Conservation (phyloP, 2,329 filamentous ascomycete genomes). For the Metarhizium album region DNA sequence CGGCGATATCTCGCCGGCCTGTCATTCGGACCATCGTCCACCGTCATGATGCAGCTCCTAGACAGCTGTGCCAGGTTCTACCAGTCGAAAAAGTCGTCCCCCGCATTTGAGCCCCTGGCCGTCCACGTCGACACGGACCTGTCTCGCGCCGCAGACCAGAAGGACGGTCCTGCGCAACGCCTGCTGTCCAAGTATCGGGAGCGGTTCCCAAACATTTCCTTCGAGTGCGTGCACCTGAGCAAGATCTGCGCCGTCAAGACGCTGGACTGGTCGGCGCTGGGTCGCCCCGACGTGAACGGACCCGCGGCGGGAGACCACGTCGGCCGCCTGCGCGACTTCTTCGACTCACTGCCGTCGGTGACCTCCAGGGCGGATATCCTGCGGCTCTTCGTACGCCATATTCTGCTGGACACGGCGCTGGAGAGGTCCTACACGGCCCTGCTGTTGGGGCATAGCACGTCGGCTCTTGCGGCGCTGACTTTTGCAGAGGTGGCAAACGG, state of each 20-base stretch:
- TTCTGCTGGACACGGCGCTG: constrained; percentile 57
- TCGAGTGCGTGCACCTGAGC: constrained; percentile 53
- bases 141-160: constrained; percentile 8
- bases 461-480: constrained; percentile 73
- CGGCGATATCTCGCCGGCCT: constrained; percentile 60
- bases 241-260: constrained; percentile 41
- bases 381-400: constrained; percentile 57
- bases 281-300: constrained; percentile 2
- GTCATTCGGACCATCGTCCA: constrained; percentile 74
- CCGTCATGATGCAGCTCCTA: constrained; percentile 65
- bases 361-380: constrained; percentile 68
- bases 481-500: constrained; percentile 87
- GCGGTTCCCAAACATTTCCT: constrained; percentile 55
- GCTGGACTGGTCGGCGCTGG: constrained; percentile 44
- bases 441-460: constrained; percentile 79
- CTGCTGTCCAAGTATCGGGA: constrained; percentile 43
- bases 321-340: constrained; percentile 39
- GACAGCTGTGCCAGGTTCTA: constrained; percentile 58
- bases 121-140: constrained; percentile 41
- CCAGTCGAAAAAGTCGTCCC: constrained; percentile 49
- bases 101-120: constrained; percentile 57
- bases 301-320: constrained; percentile 14
- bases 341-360: constrained; percentile 55
- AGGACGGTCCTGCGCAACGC: constrained; percentile 23
- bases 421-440: constrained; percentile 54